Evolutionary conservation across 2,329 filamentous ascomycete species (phyloP), one percentile per base, ranked within the genome.

Genomic region (Xenoacremonium recifei): DNA sequence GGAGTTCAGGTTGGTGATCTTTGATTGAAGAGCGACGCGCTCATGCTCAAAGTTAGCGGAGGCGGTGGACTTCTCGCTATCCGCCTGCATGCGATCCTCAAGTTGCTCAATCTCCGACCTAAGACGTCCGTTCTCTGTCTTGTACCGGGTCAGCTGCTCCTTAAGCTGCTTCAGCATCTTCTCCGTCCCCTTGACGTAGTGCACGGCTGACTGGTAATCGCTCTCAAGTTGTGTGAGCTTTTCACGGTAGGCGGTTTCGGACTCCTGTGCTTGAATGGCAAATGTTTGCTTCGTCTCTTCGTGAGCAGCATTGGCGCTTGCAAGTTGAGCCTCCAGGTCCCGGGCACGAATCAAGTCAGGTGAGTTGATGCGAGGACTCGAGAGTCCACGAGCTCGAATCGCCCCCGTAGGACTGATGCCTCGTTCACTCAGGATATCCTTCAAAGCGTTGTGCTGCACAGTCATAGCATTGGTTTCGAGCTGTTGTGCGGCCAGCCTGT

Each of bases 141-240:
- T 97, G 69, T 95, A 93, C 44, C 90, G 88, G 40, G 86, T 77
- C n/a, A 99, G 76, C 68, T 99, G 93, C 59, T 96, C 90, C 72
- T 97, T 97, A 77, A 99, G 92, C 66, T 95, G 92, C 67, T 93
- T 91, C 36, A 99, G 80, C 90, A 99, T 96, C 77, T 96, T 97
- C 68, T 99, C 93, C 2, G 93, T 97, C 44, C 93, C 93, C 67
- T 96, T 95, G 54, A 99, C 89, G 60, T 99, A 99, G 66, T 96
- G 93, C 37, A 97, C 91, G 13, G 93, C 92, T 31, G 93, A 96
- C 66, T 96, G 90, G 63, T 99, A 96, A 64, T 99, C 93, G 62
- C 91, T 95, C 68, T 97, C 91, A 21, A 99, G 81, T 61, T 96
- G 91, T 45, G 89, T 81, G 39, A 99, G 77, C 66, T 96, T 96